Conservation (phyloP, 768 basidiomycete species). For the Coprinopsis cinerea region DNA sequence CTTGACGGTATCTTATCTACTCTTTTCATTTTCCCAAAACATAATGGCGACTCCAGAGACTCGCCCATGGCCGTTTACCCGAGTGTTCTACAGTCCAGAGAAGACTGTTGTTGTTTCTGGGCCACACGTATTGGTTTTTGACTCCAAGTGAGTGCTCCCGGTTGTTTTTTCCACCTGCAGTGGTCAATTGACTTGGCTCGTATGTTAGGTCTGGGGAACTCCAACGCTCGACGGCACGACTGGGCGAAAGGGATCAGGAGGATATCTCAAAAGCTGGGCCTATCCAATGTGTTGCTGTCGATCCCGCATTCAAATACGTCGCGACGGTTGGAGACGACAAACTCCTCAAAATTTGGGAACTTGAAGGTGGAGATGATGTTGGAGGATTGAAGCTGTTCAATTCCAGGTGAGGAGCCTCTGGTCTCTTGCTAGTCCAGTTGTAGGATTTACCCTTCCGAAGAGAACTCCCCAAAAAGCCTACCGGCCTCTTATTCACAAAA, state of each 20-base stretch:
- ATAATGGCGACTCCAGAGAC: slow-evolving; percentile 6
- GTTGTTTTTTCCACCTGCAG: slow-evolving; percentile 7
- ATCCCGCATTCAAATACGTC: slow-evolving; percentile 38
- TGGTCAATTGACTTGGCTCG: slow-evolving; percentile 5
- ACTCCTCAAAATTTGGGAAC: slow-evolving; percentile 64
- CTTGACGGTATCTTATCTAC: background rate
- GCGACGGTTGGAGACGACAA: slow-evolving; percentile 79
- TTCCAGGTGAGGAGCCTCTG: slow-evolving; percentile 56
- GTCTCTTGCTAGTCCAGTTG: background rate
- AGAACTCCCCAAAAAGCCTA: slow-evolving; percentile 80
- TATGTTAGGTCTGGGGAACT: slow-evolving; percentile 46
- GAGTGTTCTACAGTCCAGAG: slow-evolving; percentile 32
- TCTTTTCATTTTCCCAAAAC: slow-evolving; percentile 7
- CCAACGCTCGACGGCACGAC: slow-evolving; percentile 36
- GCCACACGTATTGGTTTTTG: slow-evolving; percentile 56
- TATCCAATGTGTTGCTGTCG: slow-evolving; percentile 53
- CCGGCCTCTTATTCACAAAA: slow-evolving; percentile 55
- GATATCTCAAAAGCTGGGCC: slow-evolving; percentile 44
- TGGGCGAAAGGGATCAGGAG: slow-evolving; percentile 24
- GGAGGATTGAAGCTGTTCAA: slow-evolving; percentile 45
- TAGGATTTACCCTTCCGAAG: slow-evolving; percentile 31
- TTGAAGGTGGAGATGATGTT: slow-evolving; percentile 28
- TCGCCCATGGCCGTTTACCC: slow-evolving; percentile 41
- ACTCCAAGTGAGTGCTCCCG: slow-evolving; percentile 40
- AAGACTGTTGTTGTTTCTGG: slow-evolving; percentile 47